A percentile compares a stretch with the other conserved stretches of the same genome.
These are phyloP conservation scores for Striga hermonthica DNA, from an alignment of 305 asterid species.

Conservation along the genomic window DNA sequence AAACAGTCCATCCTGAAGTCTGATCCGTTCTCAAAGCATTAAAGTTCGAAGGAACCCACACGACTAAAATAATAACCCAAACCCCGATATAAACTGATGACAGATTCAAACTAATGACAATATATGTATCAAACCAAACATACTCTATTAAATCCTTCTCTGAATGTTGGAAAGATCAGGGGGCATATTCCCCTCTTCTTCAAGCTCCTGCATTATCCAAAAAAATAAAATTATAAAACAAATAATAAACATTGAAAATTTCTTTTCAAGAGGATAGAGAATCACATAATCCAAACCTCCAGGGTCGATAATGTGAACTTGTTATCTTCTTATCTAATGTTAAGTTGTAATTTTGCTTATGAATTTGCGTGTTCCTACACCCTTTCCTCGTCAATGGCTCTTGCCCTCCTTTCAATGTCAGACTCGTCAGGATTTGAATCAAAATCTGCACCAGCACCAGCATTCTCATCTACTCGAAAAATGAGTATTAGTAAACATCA, in stretches of 20 bases:
- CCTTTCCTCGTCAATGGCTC: slow-evolving; percentile 51
- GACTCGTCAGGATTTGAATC: slow-evolving; percentile 53
- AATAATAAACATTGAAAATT: slow-evolving; percentile 2
- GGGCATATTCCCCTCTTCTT: slow-evolving; percentile 69
- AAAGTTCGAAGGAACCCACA: slow-evolving; percentile 74
- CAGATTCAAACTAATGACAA: slow-evolving; percentile 6
- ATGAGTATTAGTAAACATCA: slow-evolving; percentile 7
- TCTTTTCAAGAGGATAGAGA: slow-evolving; percentile 2
- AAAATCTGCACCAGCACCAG: slow-evolving; percentile 39
- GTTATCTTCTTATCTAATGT: slow-evolving; percentile 68
- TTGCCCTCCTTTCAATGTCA: slow-evolving; percentile 57
- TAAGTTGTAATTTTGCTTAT: slow-evolving; percentile 50
- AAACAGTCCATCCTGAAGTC: slow-evolving; percentile 28
- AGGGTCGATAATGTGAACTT: slow-evolving; percentile 75
- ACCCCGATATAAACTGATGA: slow-evolving; percentile 16
- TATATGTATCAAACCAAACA: slow-evolving; percentile 28
- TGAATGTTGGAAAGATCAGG: slow-evolving; percentile 82
- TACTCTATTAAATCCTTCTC: slow-evolving; percentile 84
- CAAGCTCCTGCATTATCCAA: slow-evolving; percentile 58
- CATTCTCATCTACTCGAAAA: slow-evolving; percentile 42
- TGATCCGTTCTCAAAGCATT: slow-evolving; percentile 47
- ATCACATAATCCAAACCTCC: slow-evolving; percentile 44
- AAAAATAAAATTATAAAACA: neutral
- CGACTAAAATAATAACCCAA: slow-evolving; percentile 54
- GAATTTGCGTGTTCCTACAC: slow-evolving; percentile 47